Evolutionary conservation across 2,329 filamentous ascomycete genomes (phyloP), one percentile per base, ranked within the genome.

Genomic region (Penicillium paneum): DNA sequence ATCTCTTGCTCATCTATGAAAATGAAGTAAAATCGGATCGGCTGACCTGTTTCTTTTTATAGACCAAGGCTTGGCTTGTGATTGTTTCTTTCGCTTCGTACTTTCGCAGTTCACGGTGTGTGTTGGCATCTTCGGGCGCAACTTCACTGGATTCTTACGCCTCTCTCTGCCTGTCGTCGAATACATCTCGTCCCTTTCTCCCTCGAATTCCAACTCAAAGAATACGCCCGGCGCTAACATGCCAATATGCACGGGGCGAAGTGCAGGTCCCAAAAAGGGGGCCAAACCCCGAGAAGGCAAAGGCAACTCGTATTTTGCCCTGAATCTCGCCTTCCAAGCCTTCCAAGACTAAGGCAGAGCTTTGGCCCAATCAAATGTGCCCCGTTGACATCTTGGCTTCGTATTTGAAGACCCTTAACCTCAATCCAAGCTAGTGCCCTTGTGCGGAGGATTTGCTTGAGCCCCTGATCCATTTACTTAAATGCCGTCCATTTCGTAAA

Each of bases 91-190:
- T 28, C n/a, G 38, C 32, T 43, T 24, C 21, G 21, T 24, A n/a
- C 26, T 19, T 44, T 52, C 26, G 17, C 45, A 17, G 41, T 31
- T 10, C 13, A 17, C 35, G 35, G 41, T 54, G 36, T 56, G 54
- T 46, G 50, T 49, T 56, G 54, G 51, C 54, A 39, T 5, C 24
- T 40, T 54, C 50, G 34, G 48, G 38, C 51, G 45, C 54, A 40
- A 41, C 36, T 42, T 24, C 21, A 24, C 21, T 40, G 17, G 26
- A 7, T 24, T 38, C 31, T 45, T 21, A 31, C 12, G 28, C 13
- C 17, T 24, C 7, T 50, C 39, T 51, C 32, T 52, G 34, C 50
- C 42, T 52, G 32, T 48, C 35, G 2, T 13, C 13, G 21, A 36
- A 17, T 19, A 6, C 10, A 34, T 41, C 12, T 41, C 5, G 6